A percentile compares a stretch with the other conserved stretches of the same genome.
Evolutionary conservation across 495 filamentous ascomycete genomes (phyloP).

Genomic region (Hyaloscypha finlandica): DNA sequence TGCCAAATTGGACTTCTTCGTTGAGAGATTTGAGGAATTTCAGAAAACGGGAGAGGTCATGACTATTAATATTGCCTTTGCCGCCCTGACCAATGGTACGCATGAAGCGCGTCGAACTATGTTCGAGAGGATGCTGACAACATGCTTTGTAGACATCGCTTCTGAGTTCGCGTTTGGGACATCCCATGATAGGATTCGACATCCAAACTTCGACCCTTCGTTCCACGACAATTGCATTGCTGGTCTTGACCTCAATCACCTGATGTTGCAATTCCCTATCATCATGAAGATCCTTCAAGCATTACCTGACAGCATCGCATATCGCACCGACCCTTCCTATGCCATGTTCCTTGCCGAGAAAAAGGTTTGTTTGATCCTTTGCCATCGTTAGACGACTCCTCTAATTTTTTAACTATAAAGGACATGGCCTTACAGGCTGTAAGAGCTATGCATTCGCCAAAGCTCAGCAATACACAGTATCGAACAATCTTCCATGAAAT

Average conservation of each 20-base stretch:
- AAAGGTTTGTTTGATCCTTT: conserved; percentile 2
- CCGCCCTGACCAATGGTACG: conserved; percentile 15
- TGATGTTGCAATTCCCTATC: conserved; percentile 17
- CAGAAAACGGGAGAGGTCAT: conserved; percentile 3
- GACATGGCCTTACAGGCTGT: conserved; percentile 8
- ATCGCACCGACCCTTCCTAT: conserved; percentile 6
- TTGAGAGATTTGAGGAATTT: conserved; percentile 18
- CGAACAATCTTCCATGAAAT: conserved; percentile 23
- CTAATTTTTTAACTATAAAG: conserved; percentile 7
- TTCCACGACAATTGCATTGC: conserved; percentile 17
- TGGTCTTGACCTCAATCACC: conserved; percentile 10
- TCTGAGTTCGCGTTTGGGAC: conserved; percentile 13
- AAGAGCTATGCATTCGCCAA: background rate
- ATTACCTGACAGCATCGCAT: conserved; percentile 10
- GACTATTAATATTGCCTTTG: conserved; percentile 11
- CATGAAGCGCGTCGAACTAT: background rate
- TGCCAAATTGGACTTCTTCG: conserved; percentile 35
- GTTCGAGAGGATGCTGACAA: conserved; percentile 1
- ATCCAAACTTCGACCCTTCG: conserved; percentile 18
- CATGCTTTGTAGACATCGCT: conserved; percentile 2
- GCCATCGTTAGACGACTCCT: background rate
- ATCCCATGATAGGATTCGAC: conserved; percentile 9
- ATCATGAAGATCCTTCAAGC: conserved; percentile 9
- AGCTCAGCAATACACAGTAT: conserved; percentile 4
- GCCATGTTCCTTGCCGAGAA: conserved; percentile 12